Conservation (phyloP, 257 asterid genomes). For the Solanum commersonii region DNA sequence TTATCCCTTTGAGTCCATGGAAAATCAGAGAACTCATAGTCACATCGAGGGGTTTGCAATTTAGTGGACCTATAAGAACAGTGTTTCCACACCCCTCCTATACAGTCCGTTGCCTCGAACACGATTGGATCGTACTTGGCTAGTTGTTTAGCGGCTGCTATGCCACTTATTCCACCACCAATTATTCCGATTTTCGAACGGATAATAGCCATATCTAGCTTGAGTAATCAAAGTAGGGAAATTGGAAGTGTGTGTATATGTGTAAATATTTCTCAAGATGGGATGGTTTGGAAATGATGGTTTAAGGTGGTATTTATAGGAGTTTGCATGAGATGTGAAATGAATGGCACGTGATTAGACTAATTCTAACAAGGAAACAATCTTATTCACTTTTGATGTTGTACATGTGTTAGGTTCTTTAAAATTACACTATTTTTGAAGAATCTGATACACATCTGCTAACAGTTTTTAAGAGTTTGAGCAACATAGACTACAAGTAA, state of each 20-base stretch:
- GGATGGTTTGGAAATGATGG: constrained; percentile 6
- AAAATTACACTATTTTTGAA: background rate
- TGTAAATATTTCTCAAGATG: background rate
- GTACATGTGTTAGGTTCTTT: background rate
- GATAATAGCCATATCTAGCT: constrained; percentile 11
- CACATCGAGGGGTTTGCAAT: constrained; percentile 82
- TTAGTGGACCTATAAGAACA: constrained; percentile 61
- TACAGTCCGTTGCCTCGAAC: constrained; percentile 62
- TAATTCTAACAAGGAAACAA: background rate
- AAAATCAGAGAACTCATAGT: constrained; percentile 82
- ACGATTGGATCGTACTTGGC: constrained; percentile 47
- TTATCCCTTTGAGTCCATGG: constrained; percentile 82
- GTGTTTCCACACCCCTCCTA: constrained; percentile 90
- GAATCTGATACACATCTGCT: no score
- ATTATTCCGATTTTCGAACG: constrained; percentile 47
- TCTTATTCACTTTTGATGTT: background rate
- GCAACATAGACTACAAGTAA: background rate
- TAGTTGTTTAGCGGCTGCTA: constrained; percentile 76
- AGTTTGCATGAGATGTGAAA: constrained; percentile 28
- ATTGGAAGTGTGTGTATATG: background rate
- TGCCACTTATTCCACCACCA: constrained; percentile 80
- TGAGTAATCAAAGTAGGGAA: background rate
- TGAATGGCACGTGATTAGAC: constrained; percentile 37
- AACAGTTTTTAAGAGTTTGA: no score
- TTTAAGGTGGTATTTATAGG: constrained; percentile 31